A percentile compares a stretch with the other conserved stretches of the same genome.
Conservation (phyloP, 768 basidiomycete genomes). For the Tylopilus felleus region DNA sequence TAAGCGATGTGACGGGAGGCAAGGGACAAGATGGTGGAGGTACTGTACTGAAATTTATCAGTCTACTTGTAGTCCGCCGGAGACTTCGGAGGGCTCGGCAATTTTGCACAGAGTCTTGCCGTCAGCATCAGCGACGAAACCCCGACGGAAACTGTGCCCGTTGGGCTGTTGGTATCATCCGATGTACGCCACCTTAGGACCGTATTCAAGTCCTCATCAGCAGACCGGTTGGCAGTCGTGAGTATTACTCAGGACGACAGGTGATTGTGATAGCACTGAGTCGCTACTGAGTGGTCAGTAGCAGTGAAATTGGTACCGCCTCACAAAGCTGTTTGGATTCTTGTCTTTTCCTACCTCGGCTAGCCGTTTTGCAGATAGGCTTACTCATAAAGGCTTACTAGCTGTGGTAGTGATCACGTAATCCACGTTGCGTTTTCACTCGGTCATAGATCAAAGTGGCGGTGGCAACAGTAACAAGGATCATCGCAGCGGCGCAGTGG, state of each 20-base stretch:
- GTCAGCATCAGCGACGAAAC: background rate
- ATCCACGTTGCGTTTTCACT: background rate
- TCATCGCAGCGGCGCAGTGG: too few species aligned
- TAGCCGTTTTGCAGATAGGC: too few species aligned
- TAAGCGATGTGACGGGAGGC: background rate
- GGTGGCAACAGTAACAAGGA: background rate
- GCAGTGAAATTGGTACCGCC: too few species aligned
- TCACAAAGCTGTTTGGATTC: too few species aligned
- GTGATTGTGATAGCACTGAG: too few species aligned
- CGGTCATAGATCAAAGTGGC: too few species aligned
- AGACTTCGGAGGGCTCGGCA: background rate
- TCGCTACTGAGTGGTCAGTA: too few species aligned
- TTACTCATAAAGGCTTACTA: background rate
- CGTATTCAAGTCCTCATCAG: too few species aligned
- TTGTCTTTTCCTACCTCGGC: too few species aligned
- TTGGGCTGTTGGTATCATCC: background rate
- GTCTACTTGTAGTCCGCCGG: background rate
- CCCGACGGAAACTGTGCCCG: background rate
- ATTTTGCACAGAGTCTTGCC: background rate
- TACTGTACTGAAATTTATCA: slow-evolving; percentile 1
- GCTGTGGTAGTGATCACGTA: background rate
- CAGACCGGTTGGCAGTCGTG: too few species aligned
- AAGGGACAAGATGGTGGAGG: background rate
- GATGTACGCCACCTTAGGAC: too few species aligned
- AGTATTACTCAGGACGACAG: too few species aligned